Evolutionary conservation across 345 rosid species (phyloP), one percentile per base, ranked within the genome.

Genomic region (Ceriops zippeliana): DNA sequence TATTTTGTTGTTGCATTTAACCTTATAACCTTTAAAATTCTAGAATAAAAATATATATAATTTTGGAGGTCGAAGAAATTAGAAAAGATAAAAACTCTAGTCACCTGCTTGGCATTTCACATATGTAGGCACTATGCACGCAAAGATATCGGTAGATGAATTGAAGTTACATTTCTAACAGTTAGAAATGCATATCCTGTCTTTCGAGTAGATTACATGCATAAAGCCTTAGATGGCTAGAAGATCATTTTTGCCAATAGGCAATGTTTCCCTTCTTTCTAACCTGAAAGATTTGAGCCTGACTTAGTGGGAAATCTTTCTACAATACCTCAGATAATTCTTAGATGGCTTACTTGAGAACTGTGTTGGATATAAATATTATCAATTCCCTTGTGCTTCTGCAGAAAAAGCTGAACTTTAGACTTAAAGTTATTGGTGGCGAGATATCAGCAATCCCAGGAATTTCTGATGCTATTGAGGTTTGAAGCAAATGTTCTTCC

Each of bases 371-470:
- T 56, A 20, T 52, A 17, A 8, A 3, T 28, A 22, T 37, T 53
- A 5, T 19, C 26, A 28, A 34, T 49, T 63, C 27, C 49, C 46
- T 10, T 24, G 19, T 72, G 31, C 27, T 69, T 38, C 66, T 58
- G 62, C 75, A 91, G 98, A 93, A 86, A 82, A 78, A 86, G 66
- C 80, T 93, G 58, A 87, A 82, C 72, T 93, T 93, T 66, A 91
- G 81, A 7, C 96, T 93, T 27, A 93, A 83, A 70, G 78, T 91
- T 52, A 35, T 84, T 53, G 96, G 98, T 56, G 96, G 96, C 26
- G 96, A 93, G 19, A 51, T 93, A 81, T 85, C 88, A 62, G 31
- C 97, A 52, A 80, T 91, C 49, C 98, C 98, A 0, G 96, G 98
- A 34, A 69, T 93, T n/a, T 88, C 93, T 22, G 88, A 88, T 61